These are phyloP conservation scores for Aspergillus piperis DNA, from an alignment of 2,329 filamentous ascomycete genomes.

Conservation along the genomic window DNA sequence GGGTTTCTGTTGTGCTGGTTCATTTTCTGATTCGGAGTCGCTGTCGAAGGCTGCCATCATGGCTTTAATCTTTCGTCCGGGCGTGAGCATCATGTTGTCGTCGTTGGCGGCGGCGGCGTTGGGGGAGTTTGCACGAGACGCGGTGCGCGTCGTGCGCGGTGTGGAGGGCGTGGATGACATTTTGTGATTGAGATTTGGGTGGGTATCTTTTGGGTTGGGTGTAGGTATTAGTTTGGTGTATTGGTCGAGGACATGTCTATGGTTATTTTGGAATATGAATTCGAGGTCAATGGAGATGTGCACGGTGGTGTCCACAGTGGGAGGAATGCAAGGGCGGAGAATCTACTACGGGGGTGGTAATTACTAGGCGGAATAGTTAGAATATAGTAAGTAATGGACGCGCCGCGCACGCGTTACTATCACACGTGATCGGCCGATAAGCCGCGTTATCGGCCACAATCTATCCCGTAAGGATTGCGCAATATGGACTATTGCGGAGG, in stretches of 20 bases:
- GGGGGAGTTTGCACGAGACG: conserved; percentile 33
- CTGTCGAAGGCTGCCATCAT: conserved; percentile 52
- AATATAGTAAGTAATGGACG: conserved; percentile 1
- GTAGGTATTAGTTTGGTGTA: not conserved
- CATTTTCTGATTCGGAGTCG: conserved; percentile 50
- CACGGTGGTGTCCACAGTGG: not conserved
- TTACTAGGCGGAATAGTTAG: too few relatives aligned
- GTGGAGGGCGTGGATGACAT: conserved; percentile 35
- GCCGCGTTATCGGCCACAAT: not conserved
- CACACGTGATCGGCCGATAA: conserved; percentile 18
- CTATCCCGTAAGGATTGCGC: not conserved
- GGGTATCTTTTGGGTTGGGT: conserved; percentile 11
- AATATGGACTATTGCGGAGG: not conserved
- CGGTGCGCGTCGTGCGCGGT: conserved; percentile 36
- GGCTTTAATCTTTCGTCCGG: conserved; percentile 51
- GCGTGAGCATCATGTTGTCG: conserved; percentile 37
- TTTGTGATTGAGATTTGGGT: not conserved
- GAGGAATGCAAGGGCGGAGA: conserved; percentile 15
- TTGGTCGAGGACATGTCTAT: conserved; percentile 4
- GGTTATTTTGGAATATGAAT: too few relatives aligned
- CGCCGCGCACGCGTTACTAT: conserved; percentile 22
- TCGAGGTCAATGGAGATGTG: not conserved
- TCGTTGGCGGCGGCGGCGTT: not conserved
- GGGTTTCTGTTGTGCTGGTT: conserved; percentile 17
- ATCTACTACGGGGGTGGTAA: conserved; percentile 2